These are phyloP conservation scores for Triangularia verruculosa DNA, from an alignment of 2,329 filamentous ascomycete genomes.

Conservation along the genomic window DNA sequence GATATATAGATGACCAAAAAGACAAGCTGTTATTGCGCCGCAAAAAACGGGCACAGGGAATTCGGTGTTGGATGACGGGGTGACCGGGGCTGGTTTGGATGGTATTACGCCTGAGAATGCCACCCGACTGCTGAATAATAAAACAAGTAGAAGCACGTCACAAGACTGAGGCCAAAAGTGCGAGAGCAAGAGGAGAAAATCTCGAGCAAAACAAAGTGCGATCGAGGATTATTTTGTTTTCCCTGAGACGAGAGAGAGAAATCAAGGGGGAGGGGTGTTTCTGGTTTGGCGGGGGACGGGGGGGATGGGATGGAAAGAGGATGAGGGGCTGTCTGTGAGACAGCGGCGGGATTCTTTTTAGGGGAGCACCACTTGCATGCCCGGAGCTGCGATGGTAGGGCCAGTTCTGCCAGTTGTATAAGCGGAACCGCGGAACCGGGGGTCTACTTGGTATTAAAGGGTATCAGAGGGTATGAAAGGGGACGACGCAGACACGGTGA, in stretches of 20 bases:
- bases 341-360: conserved; percentile 25
- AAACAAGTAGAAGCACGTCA: neutral
- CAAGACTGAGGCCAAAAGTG: neutral
- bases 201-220: conserved; percentile 5
- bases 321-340: conserved; percentile 26
- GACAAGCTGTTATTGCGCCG: conserved; percentile 1
- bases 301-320: conserved; percentile 20
- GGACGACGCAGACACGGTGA: conserved; percentile 35
- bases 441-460: conserved; percentile 12
- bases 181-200: conserved; percentile 8
- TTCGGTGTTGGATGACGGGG: neutral
- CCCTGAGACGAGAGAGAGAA: conserved; percentile 11
- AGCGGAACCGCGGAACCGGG: conserved; percentile 13
- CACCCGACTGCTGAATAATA: neutral
- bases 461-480: conserved; percentile 35
- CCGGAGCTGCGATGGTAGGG: conserved; percentile 9
- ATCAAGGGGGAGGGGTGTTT: neutral
- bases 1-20: conserved; percentile 11
- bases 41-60: conserved; percentile 3
- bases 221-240: conserved; percentile 3
- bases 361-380: conserved; percentile 15
- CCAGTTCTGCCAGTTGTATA: conserved; percentile 14
- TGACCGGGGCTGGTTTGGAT: neutral
- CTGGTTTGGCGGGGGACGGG: neutral
- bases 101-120: neutral